Conservation (phyloP, 768 basidiomycete genomes). For the Termitomyces heimii region DNA sequence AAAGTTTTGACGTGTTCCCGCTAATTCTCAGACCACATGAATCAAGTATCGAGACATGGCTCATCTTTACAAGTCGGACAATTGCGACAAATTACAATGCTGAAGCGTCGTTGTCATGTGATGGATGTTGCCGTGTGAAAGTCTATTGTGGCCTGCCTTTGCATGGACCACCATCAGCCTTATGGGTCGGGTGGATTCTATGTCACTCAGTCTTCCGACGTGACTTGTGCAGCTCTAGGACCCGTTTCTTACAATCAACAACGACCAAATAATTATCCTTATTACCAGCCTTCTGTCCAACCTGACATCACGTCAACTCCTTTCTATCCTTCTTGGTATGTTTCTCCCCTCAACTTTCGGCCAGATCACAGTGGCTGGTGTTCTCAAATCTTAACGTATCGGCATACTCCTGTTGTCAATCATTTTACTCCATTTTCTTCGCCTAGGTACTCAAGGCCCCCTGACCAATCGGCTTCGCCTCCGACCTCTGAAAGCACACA, state of each 20-base stretch:
- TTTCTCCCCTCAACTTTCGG: background rate
- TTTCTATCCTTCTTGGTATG: background rate
- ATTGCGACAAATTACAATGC: no score
- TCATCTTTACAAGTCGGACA: no score
- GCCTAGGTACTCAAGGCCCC: background rate
- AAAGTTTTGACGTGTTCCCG: no score
- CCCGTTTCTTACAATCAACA: background rate
- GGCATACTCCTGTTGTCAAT: background rate
- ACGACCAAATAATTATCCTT: background rate
- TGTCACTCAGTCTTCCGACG: background rate
- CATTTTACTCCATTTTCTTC: background rate
- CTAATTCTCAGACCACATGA: background rate
- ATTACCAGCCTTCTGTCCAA: background rate
- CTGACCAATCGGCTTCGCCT: background rate
- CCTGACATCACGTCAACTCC: background rate
- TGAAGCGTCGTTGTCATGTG: background rate
- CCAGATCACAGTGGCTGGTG: constrained; percentile 15
- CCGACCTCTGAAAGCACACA: background rate
- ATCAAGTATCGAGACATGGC: background rate
- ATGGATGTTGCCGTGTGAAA: background rate
- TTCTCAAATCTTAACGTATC: background rate
- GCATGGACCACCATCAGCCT: constrained; percentile 12
- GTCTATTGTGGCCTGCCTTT: background rate
- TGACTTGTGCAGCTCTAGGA: background rate
- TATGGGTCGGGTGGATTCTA: constrained; percentile 2